These are phyloP conservation scores for Vinca minor DNA, from an alignment of 257 asterid genomes.

Conservation along the genomic window DNA sequence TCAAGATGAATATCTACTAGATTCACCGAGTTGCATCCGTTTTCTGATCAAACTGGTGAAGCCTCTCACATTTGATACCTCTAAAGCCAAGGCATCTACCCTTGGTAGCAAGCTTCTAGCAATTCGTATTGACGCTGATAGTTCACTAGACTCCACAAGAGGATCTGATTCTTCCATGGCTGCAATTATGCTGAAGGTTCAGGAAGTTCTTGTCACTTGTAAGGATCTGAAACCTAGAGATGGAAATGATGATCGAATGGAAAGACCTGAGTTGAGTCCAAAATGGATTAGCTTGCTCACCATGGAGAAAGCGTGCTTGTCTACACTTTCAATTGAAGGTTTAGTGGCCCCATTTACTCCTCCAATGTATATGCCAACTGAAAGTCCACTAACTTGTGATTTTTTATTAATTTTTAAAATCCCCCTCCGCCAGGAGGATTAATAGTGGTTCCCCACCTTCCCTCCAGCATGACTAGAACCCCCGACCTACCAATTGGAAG, in stretches of 20 bases:
- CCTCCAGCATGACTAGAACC: no score
- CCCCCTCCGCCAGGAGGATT: no score
- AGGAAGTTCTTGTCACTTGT: constrained; percentile 54
- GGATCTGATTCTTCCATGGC: constrained; percentile 47
- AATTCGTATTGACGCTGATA: constrained; percentile 54
- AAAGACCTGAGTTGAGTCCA: constrained; percentile 53
- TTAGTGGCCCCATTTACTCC: not conserved
- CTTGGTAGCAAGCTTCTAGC: constrained; percentile 76
- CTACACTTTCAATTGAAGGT: constrained; percentile 70
- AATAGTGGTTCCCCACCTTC: no score
- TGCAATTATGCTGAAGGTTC: constrained; percentile 55
- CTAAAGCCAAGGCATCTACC: constrained; percentile 38
- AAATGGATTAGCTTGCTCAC: constrained; percentile 68
- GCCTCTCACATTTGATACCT: constrained; percentile 36
- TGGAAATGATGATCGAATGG: constrained; percentile 24
- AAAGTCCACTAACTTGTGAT: not conserved
- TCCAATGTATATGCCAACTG: not conserved
- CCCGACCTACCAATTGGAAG: no score
- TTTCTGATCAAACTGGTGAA: constrained; percentile 54
- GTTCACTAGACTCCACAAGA: constrained; percentile 40
- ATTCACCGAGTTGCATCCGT: constrained; percentile 54
- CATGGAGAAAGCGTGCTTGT: constrained; percentile 72
- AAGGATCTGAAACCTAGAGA: constrained; percentile 57
- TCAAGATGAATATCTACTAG: constrained; percentile 51
- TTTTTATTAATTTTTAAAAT: no score